phyloP scores from a whole-genome alignment of 257 asterid species.

The Catharanthus roseus region DNA sequence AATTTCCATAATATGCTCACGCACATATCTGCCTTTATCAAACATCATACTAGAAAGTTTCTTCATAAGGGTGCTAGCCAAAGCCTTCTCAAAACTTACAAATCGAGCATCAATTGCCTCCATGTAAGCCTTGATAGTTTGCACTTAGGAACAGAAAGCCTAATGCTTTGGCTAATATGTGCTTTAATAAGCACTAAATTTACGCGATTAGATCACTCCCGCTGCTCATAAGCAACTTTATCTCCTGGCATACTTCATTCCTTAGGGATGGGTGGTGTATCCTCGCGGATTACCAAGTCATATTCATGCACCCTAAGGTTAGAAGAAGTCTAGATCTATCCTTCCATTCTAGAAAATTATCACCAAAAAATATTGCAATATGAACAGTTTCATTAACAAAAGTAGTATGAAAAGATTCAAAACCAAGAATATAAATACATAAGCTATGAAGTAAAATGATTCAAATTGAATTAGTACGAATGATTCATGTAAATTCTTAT shows the following conservation, averaged over 20 bases:
- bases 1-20: no score
- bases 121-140: neutral
- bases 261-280: neutral
- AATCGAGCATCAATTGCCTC: slow-evolving; percentile 6
- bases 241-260: neutral
- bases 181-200: neutral
- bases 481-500: no score
- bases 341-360: no score
- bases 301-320: no score
- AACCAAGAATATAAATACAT: no score
- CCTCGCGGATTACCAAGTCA: neutral
- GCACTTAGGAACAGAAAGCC: neutral
- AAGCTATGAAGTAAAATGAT: no score
- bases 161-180: neutral
- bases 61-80: slow-evolving; percentile 6
- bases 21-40: neutral
- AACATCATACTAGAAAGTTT: no score
- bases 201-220: neutral
- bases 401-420: no score
- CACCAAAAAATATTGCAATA: no score
- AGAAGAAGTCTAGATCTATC: no score
- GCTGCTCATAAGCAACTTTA: neutral
- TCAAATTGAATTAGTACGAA: no score
- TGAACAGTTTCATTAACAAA: no score
- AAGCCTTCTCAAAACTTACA: neutral